A percentile compares a stretch with the other conserved stretches of the same genome.
These are phyloP conservation scores for Nymphaea thermarum DNA, from an alignment of 164 flowering plant species.

Conservation along the genomic window DNA sequence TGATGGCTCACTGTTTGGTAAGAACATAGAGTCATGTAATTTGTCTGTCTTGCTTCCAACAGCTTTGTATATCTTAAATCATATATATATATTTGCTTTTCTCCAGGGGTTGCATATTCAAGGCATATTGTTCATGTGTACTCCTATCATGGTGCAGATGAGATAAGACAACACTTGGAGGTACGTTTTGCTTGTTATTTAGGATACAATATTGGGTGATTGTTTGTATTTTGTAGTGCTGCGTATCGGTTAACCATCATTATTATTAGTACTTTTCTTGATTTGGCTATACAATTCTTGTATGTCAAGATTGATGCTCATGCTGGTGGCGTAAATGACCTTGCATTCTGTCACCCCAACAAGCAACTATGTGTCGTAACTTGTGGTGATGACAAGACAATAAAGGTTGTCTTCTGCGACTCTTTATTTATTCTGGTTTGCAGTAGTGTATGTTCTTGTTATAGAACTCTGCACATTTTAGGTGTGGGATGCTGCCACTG, in stretches of 20 bases:
- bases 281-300: too few relatives aligned
- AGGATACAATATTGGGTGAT: too few relatives aligned
- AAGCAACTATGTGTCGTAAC: slow-evolving; percentile 79
- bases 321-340: slow-evolving; percentile 83
- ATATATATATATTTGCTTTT: neutral
- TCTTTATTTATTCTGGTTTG: neutral
- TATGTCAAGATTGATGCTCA: slow-evolving; percentile 48
- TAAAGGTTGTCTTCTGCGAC: slow-evolving; percentile 37
- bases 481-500: slow-evolving; percentile 84
- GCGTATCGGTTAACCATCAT: too few relatives aligned
- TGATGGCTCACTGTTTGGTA: slow-evolving; percentile 82
- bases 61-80: neutral
- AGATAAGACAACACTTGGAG: slow-evolving; percentile 64
- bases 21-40: slow-evolving; percentile 4
- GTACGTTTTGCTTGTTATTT: slow-evolving; percentile 13
- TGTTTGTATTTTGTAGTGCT: slow-evolving; percentile 1
- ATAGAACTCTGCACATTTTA: slow-evolving; percentile 5
- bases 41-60: too few relatives aligned
- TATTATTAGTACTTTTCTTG: slow-evolving; percentile 1
- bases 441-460: neutral
- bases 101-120: slow-evolving; percentile 79
- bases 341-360: slow-evolving; percentile 75
- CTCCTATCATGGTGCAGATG: slow-evolving; percentile 59
- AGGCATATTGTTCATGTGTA: slow-evolving; percentile 73
- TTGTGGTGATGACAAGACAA: slow-evolving; percentile 89